Base-by-base conservation (phyloP, 2,329 filamentous ascomycete genomes). In the Helminthosporium solani region DNA sequence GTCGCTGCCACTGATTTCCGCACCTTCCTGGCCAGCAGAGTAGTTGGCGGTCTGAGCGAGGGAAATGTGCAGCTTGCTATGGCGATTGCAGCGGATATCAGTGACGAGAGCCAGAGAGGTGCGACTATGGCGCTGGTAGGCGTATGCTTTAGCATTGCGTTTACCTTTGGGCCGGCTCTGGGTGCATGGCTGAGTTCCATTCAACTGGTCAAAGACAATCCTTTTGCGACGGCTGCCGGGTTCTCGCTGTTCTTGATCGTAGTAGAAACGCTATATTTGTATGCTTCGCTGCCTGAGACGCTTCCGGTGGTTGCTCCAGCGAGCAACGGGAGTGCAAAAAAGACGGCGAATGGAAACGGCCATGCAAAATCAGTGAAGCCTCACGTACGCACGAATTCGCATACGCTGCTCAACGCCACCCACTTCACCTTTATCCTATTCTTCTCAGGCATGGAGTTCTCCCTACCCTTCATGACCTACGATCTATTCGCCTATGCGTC, bases 401-500 rank as follows among this genome's bases (percentile, higher is more conserved):
- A 94, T 57, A 73, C 82, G 23, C 68, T 95, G 11, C 83, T 99
- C 37, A 96, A 96, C 67, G 73, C 86, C 1, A 85, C 89, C 0
- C 94, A 99, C 71, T 87, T 97, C 63, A 74, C 86, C 37, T 99
- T 99, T 71, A 84, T 99, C 49, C 83, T 99, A 11, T 96, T 96
- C 73, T 99, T 99, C 73, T 96, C 90, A 2, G 94, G 94, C 50
- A 92, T 99, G 87, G 94, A 99, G 68, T 97, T 96, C 70, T 96
- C 90, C 1, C 80, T 99, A 2, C 91, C 94, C 0, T 99, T 99
- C 70, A 91, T 99, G 83, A 97, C 92, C 0, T 95, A 94, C 61
- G 92, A 96, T 42, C 81, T 99, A 35, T 97, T 97, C 70, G 81
- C 81, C 7, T 95, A 94, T 66, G 82, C 79, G 9, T 86, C 90